A percentile compares a stretch with the other conserved stretches of the same genome.
phyloP scores from a whole-genome alignment of 2,329 filamentous ascomycete species.

The Lasiodiplodia hormozganensis region DNA sequence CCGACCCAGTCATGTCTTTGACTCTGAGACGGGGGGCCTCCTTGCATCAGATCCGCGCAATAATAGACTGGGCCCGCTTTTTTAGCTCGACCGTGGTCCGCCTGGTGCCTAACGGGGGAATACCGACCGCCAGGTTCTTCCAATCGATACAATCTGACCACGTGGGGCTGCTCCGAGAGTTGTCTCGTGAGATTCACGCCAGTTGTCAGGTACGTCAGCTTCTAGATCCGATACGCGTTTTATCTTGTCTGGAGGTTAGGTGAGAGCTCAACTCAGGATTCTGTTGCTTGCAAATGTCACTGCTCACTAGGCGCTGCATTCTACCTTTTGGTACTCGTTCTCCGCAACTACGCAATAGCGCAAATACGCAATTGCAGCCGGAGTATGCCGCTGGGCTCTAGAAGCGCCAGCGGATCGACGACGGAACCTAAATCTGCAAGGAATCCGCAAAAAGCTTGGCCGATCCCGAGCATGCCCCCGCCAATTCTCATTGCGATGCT shows the following conservation, averaged over 20 bases:
- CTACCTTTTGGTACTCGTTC: background rate
- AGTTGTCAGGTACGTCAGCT: background rate
- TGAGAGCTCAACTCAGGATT: background rate
- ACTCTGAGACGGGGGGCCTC: background rate
- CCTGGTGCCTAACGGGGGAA: background rate
- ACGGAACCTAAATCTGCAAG: background rate
- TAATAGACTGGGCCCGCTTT: background rate
- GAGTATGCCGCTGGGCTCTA: background rate
- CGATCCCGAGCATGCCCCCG: background rate
- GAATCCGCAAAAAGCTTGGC: constrained; percentile 1
- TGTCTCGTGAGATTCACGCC: background rate
- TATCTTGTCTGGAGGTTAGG: background rate
- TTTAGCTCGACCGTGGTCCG: background rate
- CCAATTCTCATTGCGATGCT: background rate
- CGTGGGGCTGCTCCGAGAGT: background rate
- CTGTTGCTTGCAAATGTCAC: background rate
- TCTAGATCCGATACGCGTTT: background rate
- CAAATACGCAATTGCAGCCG: background rate
- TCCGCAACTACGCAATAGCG: background rate
- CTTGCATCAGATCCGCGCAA: background rate
- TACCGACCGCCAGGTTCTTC: background rate
- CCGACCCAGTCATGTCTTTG: background rate
- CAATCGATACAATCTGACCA: background rate
- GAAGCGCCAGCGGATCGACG: background rate
- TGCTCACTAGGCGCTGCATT: background rate